phyloP scores from a whole-genome alignment of 2,329 filamentous ascomycete species.

The Ascochyta koolunga region DNA sequence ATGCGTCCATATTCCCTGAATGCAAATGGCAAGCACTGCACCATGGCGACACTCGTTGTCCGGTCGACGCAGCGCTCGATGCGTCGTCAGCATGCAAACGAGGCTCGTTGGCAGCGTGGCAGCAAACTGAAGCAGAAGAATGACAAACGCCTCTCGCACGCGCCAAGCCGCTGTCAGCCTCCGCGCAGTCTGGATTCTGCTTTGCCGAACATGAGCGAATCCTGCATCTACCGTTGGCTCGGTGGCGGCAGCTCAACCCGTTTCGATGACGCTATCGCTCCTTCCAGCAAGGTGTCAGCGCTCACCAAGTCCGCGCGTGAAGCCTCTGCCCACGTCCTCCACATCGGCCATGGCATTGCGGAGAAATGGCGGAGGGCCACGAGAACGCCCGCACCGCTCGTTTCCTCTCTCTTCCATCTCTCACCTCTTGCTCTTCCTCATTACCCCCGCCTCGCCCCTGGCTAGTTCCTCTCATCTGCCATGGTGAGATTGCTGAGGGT shows the following conservation, averaged over 20 bases:
- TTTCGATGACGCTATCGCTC: slow-evolving; percentile 21
- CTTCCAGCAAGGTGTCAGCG: slow-evolving; percentile 22
- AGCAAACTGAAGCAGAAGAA: background rate
- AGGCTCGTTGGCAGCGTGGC: background rate
- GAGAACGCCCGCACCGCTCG: slow-evolving; percentile 21
- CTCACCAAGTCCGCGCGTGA: slow-evolving; percentile 25
- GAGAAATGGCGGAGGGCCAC: slow-evolving; percentile 36
- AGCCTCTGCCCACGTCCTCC: slow-evolving; percentile 25
- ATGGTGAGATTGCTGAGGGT: slow-evolving; percentile 26
- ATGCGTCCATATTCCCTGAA: background rate
- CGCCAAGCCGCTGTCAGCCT: slow-evolving; percentile 13
- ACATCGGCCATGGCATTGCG: slow-evolving; percentile 38
- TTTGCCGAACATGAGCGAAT: slow-evolving; percentile 18
- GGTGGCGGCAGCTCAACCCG: slow-evolving; percentile 20
- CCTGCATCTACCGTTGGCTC: slow-evolving; percentile 15
- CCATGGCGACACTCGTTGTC: background rate
- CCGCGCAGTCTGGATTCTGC: slow-evolving; percentile 14
- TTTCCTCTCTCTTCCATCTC: slow-evolving; percentile 13
- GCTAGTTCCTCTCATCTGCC: slow-evolving; percentile 16
- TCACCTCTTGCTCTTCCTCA: slow-evolving; percentile 6
- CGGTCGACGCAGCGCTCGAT: background rate
- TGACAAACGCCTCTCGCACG: slow-evolving; percentile 7
- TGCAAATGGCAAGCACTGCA: background rate
- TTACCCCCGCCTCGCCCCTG: slow-evolving; percentile 1
- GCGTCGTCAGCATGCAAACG: background rate